These are phyloP conservation scores for Condylostoma magnum DNA, from an alignment of 169 alveolate genomes.

Conservation along the genomic window DNA sequence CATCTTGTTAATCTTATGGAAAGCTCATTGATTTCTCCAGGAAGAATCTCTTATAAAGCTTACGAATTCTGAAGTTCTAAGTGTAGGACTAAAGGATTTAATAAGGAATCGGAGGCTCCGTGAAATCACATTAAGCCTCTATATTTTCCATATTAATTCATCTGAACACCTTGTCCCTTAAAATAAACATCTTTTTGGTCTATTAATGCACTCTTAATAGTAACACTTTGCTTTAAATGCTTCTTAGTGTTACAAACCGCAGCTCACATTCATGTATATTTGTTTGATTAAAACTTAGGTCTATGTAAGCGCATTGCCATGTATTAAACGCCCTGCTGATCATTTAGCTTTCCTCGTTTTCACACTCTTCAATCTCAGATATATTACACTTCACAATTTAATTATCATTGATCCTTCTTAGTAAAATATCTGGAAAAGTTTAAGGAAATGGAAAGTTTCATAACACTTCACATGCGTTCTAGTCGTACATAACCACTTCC, in stretches of 20 bases:
- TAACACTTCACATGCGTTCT: conserved; percentile 2
- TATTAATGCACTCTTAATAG: conserved; percentile 6
- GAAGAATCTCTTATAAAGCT: conserved; percentile 5
- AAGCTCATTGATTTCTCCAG: background rate
- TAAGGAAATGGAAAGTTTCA: conserved; percentile 15
- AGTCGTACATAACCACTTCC: conserved; percentile 15
- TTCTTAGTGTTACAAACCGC: conserved; percentile 2
- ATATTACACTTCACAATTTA: background rate
- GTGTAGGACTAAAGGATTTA: background rate
- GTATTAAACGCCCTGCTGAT: background rate
- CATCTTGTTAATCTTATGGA: background rate
- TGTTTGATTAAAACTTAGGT: background rate
- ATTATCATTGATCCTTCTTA: background rate
- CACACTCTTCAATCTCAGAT: background rate
- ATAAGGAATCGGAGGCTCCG: conserved; percentile 24
- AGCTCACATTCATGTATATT: background rate
- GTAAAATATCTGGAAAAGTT: background rate
- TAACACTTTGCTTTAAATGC: background rate
- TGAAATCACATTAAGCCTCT: background rate
- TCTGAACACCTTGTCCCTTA: conserved; percentile 11
- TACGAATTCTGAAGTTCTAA: background rate
- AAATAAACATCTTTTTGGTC: conserved; percentile 15
- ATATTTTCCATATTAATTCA: background rate
- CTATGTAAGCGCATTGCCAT: background rate
- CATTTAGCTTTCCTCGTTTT: background rate